Base-by-base conservation (phyloP, 805 yeast species). In the Ogataea sp. region DNA sequence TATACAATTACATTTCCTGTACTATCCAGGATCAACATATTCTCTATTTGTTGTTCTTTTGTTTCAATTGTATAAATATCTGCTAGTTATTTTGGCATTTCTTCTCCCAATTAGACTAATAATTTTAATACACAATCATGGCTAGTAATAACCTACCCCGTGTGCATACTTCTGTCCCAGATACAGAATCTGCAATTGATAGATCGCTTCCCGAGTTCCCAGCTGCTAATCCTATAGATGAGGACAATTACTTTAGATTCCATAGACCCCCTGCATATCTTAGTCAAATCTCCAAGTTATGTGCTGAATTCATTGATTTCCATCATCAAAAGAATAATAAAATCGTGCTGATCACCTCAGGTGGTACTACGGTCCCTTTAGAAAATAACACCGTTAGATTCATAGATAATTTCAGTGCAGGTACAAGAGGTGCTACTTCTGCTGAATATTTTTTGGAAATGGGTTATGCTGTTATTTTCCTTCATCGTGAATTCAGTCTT, bases 281-380 rank as follows among this genome's bases (percentile, higher is more conserved):
- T 24, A 71, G 72, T 2, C 78, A 78, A 36, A 63, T 90, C 21
- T 70, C 75, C 32, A 46, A 52, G 6, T 77, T 79, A 43, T 78
- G 84, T 8, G 56, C 63, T 9, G 70, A 70, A 2, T 90, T 90
- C 56, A 71, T 89, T 34, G 58, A 70, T 18, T 61, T 51, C 42
- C 95, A 87, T 52, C 53, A 61, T 37, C 46, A 57, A 13, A 41
- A 48, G 2, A 48, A 56, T 28, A 66, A 70, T 39, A 75, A 70
- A 36, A 73, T 90, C 13, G 97, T 78, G 0, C 64, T 90, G 34
- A 95, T 90, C 3, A 93, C 98, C 0, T 79, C 90, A 8, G 99
- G 99, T 20, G 99, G 99, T 18, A 93, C 98, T 1, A 90, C 97
- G 0, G 99, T 93, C 0, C 99, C 99, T 0, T 66, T 93, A 47